phyloP scores from a whole-genome alignment of 495 filamentous ascomycete genomes.

The Lasiosphaeria ovina region DNA sequence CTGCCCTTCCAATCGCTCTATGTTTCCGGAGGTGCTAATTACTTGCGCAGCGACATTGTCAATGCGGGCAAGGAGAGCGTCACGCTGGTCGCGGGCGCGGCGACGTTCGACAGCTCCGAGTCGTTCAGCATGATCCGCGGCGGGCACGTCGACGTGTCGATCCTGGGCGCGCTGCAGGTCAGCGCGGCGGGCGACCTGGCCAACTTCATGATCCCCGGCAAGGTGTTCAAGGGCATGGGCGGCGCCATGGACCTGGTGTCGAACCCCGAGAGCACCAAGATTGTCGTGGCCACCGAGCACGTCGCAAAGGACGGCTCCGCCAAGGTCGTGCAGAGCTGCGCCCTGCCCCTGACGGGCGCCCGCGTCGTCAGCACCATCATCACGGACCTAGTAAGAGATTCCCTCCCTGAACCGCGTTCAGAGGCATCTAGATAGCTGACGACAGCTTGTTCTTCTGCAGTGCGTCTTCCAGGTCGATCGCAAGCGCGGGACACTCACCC shows the following conservation, averaged over 20 bases:
- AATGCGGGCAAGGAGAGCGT: slow-evolving; percentile 64
- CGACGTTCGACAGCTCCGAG: slow-evolving; percentile 58
- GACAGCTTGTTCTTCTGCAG: slow-evolving; percentile 21
- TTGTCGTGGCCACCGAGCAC: slow-evolving; percentile 62
- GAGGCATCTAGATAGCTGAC: slow-evolving; percentile 7
- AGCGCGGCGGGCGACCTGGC: slow-evolving; percentile 57
- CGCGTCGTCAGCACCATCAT: slow-evolving; percentile 55
- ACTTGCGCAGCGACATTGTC: slow-evolving; percentile 45
- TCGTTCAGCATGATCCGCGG: slow-evolving; percentile 63
- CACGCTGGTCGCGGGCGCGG: slow-evolving; percentile 55
- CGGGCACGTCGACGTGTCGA: slow-evolving; percentile 59
- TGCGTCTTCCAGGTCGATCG: slow-evolving; percentile 59
- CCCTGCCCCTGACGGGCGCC: slow-evolving; percentile 56
- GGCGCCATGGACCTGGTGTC: slow-evolving; percentile 63
- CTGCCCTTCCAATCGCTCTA: background rate
- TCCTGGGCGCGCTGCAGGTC: slow-evolving; percentile 61
- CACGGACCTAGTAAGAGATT: slow-evolving; percentile 51
- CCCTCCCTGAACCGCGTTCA: background rate
- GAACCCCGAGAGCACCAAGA: slow-evolving; percentile 59
- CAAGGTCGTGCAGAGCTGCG: slow-evolving; percentile 58
- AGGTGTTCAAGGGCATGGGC: slow-evolving; percentile 63
- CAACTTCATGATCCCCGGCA: slow-evolving; percentile 65
- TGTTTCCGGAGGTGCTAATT: background rate
- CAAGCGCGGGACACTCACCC: slow-evolving; percentile 45
- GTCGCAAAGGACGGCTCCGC: slow-evolving; percentile 58